Evolutionary conservation across 192 early-diverging fungal species (phyloP).

Genomic region (Funneliformis mosseae): DNA sequence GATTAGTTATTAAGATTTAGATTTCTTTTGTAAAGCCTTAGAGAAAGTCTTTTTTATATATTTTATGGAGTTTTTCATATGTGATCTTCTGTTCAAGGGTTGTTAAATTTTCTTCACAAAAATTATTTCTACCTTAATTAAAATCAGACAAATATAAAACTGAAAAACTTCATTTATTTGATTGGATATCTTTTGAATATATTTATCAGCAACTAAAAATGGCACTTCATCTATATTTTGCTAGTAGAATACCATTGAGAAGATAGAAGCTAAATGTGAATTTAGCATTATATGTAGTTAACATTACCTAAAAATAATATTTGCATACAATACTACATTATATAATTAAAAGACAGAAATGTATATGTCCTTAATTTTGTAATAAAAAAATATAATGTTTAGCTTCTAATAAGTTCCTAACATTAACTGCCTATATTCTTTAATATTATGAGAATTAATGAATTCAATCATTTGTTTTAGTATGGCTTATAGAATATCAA

Average conservation of each 20-base stretch:
- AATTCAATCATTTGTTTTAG: not conserved
- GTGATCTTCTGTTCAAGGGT: constrained; percentile 6
- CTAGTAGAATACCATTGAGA: not conserved
- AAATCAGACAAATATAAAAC: not conserved
- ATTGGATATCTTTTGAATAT: not conserved
- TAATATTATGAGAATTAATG: not conserved
- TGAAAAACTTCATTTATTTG: not conserved
- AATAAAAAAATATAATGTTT: not conserved
- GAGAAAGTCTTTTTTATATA: not conserved
- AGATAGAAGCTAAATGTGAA: not conserved
- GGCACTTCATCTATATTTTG: too few species aligned
- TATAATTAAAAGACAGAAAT: not conserved
- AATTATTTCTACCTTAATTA: not conserved
- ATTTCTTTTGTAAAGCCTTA: not conserved
- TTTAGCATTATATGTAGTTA: not conserved
- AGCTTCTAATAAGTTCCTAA: too few species aligned
- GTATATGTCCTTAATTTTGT: not conserved
- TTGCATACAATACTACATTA: not conserved
- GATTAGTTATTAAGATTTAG: not conserved
- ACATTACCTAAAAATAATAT: constrained; percentile 4
- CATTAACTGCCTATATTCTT: not conserved
- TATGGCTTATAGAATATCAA: not conserved
- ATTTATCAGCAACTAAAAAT: not conserved
- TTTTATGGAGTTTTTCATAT: not conserved
- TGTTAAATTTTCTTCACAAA: not conserved